Conservation (phyloP, 768 basidiomycete species). For the Collybia sp. region DNA sequence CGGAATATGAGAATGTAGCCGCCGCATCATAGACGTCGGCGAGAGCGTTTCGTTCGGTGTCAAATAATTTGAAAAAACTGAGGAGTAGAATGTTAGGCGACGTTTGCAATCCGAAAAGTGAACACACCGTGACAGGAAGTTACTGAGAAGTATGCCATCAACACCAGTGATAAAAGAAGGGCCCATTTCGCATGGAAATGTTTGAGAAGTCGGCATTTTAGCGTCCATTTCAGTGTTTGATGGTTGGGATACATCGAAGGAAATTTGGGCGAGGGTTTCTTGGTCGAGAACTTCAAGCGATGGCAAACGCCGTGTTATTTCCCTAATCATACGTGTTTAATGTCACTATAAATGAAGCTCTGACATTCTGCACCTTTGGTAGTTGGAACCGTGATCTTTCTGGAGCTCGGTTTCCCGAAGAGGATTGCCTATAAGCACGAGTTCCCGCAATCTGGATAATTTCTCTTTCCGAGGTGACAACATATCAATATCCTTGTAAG, state of each 20-base stretch:
- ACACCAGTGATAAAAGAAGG: constrained; percentile 74
- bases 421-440: constrained; percentile 75
- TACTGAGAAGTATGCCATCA: constrained; percentile 60
- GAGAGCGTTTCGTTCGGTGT: constrained; percentile 65
- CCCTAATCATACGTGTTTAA: constrained; percentile 37
- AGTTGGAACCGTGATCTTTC: constrained; percentile 53
- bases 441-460: constrained; percentile 60
- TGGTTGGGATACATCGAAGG: constrained; percentile 68
- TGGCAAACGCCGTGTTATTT: constrained; percentile 76
- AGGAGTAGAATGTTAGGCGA: constrained; percentile 4
- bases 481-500: constrained; percentile 66
- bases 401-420: constrained; percentile 57
- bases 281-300: constrained; percentile 82
- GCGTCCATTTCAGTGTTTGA: constrained; percentile 37
- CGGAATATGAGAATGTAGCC: constrained; percentile 90
- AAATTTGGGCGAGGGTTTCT: constrained; percentile 72
- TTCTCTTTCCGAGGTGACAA: constrained; percentile 58
- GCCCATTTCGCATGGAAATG: constrained; percentile 75
- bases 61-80: constrained; percentile 85
- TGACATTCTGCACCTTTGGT: constrained; percentile 52
- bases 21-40: constrained; percentile 72
- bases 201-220: constrained; percentile 51
- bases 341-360: background rate
- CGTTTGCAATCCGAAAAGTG: constrained; percentile 4
- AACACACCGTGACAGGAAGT: constrained; percentile 73